Base-by-base conservation (phyloP, 163 green algal genomes). In the Scenedesmus sp. region DNA sequence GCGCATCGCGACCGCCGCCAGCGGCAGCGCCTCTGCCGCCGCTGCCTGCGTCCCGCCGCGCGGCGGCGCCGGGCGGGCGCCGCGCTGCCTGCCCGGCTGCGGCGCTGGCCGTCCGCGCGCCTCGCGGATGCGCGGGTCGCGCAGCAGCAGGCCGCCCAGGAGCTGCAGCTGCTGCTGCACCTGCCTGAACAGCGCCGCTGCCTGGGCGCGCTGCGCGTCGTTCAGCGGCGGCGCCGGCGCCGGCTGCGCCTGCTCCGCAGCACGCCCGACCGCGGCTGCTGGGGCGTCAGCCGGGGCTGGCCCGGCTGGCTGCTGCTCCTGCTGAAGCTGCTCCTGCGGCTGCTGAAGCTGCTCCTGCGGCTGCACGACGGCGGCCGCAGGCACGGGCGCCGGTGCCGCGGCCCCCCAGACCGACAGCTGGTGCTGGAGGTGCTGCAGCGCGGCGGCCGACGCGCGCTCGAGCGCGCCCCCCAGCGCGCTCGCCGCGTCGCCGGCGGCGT, bases 151-250 rank as follows among this genome's bases (percentile, higher is more conserved):
- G 29, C 17, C 7, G 51, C 67, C 67, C 24, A 76, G 31, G 33
- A 28, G 34, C 20, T 53, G 67, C 51, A 76, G 51, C 67, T 76
- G 67, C 31, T 76, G 67, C 36, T 76, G 67, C 33, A 76, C 67
- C 67, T 76, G 51, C n/a, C 7, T 26, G 5, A 77, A 56, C 24
- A 77, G 39, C 3, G 44, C 11, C 3, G 11, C n/a, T 10, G 69
- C 69, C 28, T 44, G 36, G 34, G 33, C 69, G 36, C 58, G 36
- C 15, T 77, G 53, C 31, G 69, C 69, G 47, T 3, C 34, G 29
- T 77, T 77, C 34, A 77, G 26, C 54, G 57, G 69, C 10, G 66
- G 53, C 14, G 67, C n/a, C 26, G 17, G 13, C 58, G 44, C 7
- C 17, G 39, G 63, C 42, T 18, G 63, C 36, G 44, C 31, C 36